Percentiles rank a stretch among this genome's conserved stretches.
Evolutionary conservation across 129 eudicot species (phyloP).

Genomic region (Lonicera japonica): DNA sequence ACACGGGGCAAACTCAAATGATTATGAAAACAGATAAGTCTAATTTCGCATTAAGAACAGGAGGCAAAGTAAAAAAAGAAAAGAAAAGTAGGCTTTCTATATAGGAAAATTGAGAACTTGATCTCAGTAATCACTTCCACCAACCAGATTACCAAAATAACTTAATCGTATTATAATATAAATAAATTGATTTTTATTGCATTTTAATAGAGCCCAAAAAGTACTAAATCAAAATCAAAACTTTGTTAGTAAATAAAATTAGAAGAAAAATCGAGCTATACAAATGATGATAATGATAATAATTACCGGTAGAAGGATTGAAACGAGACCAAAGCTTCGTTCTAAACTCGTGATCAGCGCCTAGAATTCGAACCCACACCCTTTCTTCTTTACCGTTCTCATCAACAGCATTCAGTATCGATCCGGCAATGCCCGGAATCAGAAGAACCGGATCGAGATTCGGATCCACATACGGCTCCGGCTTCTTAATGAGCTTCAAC

Average conservation of each 20-base stretch:
- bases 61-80: too few species aligned
- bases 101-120: too few species aligned
- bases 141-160: background rate
- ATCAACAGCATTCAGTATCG: slow-evolving; percentile 73
- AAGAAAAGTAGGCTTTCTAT: too few species aligned
- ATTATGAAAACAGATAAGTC: too few species aligned
- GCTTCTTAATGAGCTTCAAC: slow-evolving; percentile 58
- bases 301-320: slow-evolving; percentile 64
- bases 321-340: slow-evolving; percentile 83
- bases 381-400: slow-evolving; percentile 61
- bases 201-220: background rate
- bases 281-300: background rate
- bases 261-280: too few species aligned
- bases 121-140: background rate
- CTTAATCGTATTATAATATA: too few species aligned
- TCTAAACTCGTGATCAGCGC: slow-evolving; percentile 83
- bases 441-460: slow-evolving; percentile 86
- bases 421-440: slow-evolving; percentile 93
- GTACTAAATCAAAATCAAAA: background rate
- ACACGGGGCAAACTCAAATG: too few species aligned
- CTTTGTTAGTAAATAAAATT: background rate
- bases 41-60: too few species aligned
- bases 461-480: slow-evolving; percentile 63
- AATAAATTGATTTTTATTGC: background rate
- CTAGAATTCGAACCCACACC: slow-evolving; percentile 90